Base-by-base conservation (phyloP, 176 grass and related monocot genomes). In the maize (Zea mays) region DNA sequence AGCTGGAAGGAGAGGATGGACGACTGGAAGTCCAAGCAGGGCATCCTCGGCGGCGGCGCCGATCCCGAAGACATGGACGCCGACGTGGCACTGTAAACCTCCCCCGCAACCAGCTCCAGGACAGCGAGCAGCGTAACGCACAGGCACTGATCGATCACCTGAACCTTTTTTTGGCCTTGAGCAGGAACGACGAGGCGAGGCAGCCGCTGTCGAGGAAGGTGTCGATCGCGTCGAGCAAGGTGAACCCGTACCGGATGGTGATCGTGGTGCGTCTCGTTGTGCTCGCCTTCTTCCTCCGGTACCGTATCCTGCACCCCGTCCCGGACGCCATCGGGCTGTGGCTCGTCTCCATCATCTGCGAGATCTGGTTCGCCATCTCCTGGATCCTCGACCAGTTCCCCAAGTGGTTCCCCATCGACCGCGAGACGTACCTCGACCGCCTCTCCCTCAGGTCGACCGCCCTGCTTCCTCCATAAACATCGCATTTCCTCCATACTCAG, bases 371-470 rank as follows among this genome's bases (percentile, higher is more conserved):
- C 83, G 93, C 93, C 54, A 7, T 93, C 62, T 97, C 93, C 13
- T 99, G 96, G 96, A 95, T 99, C 67, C 96, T 99, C 19, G 96
- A 99, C 74, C 96, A 99, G 80, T 99, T 99, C 85, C 96, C 96
- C 64, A 99, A 99, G 80, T 99, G 96, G 96, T 95, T 87, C 68
- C 96, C 96, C 16, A 99, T 99, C 65, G 92, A 99, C 62, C 83
- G 96, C 0, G 96, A 99, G 86, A 99, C 96, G 17, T 99, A 99
- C 85, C 92, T 99, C 44, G 96, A 95, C 79, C 90, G 92, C 44
- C 92, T 99, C 36, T 83, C 95, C 3, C 85, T 94, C 41, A 85
- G 93, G 93, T 27, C 27, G 27, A 27, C 27, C 27, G 27, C 27
- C 27, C 27, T 27, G 27, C 27, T 27, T 27, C 27, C 27, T 27